These are phyloP conservation scores for Candida endomychidarum DNA, from an alignment of 805 yeast genomes.

Conservation along the genomic window DNA sequence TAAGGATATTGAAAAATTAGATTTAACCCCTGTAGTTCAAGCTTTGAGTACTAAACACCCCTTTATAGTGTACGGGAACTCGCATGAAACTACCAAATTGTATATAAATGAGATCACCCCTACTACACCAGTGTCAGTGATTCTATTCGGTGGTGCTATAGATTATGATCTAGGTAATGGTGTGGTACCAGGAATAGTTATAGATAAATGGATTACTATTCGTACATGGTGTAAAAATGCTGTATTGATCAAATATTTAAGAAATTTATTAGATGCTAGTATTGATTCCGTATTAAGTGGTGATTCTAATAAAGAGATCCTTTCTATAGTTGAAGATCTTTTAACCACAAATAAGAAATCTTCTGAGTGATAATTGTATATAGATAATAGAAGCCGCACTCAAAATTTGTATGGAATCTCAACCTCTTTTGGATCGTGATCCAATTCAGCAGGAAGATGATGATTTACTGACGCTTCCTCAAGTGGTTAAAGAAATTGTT, in stretches of 20 bases:
- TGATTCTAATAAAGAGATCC: background rate
- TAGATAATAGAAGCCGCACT: slow-evolving; percentile 1
- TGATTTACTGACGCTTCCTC: slow-evolving; percentile 30
- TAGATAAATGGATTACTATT: slow-evolving; percentile 88
- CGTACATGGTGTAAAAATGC: slow-evolving; percentile 95
- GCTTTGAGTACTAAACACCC: slow-evolving; percentile 34
- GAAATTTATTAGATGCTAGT: slow-evolving; percentile 64
- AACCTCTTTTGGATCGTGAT: slow-evolving; percentile 6
- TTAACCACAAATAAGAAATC: background rate
- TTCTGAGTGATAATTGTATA: background rate
- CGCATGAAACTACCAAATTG: slow-evolving; percentile 64
- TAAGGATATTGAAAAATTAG: slow-evolving; percentile 26
- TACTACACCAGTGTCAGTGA: slow-evolving; percentile 63
- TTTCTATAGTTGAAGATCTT: slow-evolving; percentile 3
- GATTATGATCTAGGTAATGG: slow-evolving; percentile 52
- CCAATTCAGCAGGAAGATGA: slow-evolving; percentile 5
- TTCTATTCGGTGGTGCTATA: slow-evolving; percentile 80
- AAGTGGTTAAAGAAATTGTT: slow-evolving; percentile 34
- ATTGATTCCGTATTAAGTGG: slow-evolving; percentile 54
- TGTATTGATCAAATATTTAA: slow-evolving; percentile 70
- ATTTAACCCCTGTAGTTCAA: slow-evolving; percentile 39
- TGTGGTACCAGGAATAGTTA: slow-evolving; percentile 71
- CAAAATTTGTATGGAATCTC: slow-evolving; percentile 2
- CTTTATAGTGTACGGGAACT: slow-evolving; percentile 62
- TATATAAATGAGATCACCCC: slow-evolving; percentile 81